Percentiles rank a stretch among this genome's conserved stretches.
Evolutionary conservation across 2,329 filamentous ascomycete genomes (phyloP).

Genomic region (Ascochyta rabiei): DNA sequence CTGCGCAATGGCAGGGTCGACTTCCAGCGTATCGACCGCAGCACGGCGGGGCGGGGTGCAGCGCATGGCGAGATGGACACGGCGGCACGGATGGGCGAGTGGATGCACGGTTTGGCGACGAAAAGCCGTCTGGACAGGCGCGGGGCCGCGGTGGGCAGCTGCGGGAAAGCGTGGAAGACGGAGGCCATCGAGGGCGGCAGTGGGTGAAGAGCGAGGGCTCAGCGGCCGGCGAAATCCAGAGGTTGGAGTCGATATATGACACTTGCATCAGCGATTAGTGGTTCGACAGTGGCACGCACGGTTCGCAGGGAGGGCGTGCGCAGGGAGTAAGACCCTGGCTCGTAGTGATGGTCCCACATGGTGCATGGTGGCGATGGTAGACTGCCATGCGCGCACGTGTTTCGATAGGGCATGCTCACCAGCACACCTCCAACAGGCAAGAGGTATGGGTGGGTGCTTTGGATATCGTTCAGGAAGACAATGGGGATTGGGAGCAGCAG

Average conservation of each 20-base stretch:
- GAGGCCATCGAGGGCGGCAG: slow-evolving; percentile 37
- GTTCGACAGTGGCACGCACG: slow-evolving; percentile 9
- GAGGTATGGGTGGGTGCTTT: too few relatives aligned
- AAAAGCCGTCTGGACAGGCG: slow-evolving; percentile 47
- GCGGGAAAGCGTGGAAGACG: slow-evolving; percentile 46
- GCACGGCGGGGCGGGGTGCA: slow-evolving; percentile 31
- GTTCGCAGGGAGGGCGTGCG: slow-evolving; percentile 2
- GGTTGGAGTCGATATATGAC: slow-evolving; percentile 4
- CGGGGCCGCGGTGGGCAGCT: slow-evolving; percentile 47
- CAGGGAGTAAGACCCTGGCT: too few relatives aligned
- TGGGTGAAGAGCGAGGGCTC: slow-evolving; percentile 10
- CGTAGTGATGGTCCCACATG: too few relatives aligned
- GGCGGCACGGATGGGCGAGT: slow-evolving; percentile 32
- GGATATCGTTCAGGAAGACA: too few relatives aligned
- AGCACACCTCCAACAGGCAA: too few relatives aligned
- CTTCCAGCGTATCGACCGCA: slow-evolving; percentile 42
- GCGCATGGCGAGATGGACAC: slow-evolving; percentile 15
- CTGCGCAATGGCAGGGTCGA: slow-evolving; percentile 41
- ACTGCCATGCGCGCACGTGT: too few relatives aligned
- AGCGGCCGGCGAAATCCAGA: not conserved
- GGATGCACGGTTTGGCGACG: slow-evolving; percentile 40
- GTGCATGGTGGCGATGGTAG: too few relatives aligned
- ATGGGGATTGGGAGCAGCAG: too few relatives aligned
- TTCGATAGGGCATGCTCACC: too few relatives aligned
- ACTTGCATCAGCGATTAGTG: slow-evolving; percentile 8